Evolutionary conservation across 1,139 yeast species (phyloP).

Genomic region (Protomyces arabidopsidicola): DNA sequence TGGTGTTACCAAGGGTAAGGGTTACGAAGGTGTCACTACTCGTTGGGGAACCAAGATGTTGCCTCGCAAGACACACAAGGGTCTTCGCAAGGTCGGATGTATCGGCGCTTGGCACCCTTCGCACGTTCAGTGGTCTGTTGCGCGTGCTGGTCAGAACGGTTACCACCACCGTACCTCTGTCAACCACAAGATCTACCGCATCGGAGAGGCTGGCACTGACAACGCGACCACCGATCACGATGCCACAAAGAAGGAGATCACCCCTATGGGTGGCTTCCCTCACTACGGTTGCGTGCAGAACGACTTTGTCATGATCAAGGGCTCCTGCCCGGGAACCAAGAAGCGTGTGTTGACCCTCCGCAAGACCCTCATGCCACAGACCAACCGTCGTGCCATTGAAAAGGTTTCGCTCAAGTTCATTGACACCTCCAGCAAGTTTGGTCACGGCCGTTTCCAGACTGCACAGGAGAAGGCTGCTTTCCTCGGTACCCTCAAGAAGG

Average conservation of each 20-base stretch:
- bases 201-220: constrained; percentile 86
- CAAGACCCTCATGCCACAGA: constrained; percentile 96
- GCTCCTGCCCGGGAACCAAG: constrained; percentile 99
- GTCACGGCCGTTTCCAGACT: constrained; percentile 99
- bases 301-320: constrained; percentile 96
- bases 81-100: constrained; percentile 99
- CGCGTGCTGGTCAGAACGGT: constrained; percentile 99
- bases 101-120: constrained; percentile 99
- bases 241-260: constrained; percentile 99
- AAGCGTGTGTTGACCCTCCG: constrained; percentile 99
- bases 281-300: constrained; percentile 97
- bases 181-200: constrained; percentile 99
- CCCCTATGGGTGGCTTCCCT: constrained; percentile 99
- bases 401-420: constrained; percentile 97
- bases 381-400: constrained; percentile 96
- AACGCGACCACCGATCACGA: constrained; percentile 96
- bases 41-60: constrained; percentile 99
- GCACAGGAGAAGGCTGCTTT: constrained; percentile 99
- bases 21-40: constrained; percentile 99
- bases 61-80: constrained; percentile 99
- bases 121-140: constrained; percentile 99
- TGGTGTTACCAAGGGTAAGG: constrained; percentile 99
- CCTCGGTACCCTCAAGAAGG: constrained; percentile 99
- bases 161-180: constrained; percentile 99
- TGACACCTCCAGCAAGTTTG: constrained; percentile 99